These are phyloP conservation scores for Pythium volutum DNA, from an alignment of 352 stramenopile species.

Conservation along the genomic window DNA sequence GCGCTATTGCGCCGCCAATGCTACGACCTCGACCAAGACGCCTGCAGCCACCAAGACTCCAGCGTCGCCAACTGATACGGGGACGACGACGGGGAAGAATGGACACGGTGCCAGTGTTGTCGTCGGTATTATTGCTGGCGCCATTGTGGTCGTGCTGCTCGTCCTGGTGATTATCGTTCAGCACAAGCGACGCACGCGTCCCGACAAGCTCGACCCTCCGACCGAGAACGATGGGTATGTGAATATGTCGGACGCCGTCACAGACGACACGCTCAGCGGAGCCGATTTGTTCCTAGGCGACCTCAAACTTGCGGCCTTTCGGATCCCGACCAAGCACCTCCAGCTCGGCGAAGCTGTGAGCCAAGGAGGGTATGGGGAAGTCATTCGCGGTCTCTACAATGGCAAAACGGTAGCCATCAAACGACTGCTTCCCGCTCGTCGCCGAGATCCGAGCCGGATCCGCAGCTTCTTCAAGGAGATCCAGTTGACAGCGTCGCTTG, in stretches of 20 bases:
- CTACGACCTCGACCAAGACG: background rate
- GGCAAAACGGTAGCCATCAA: background rate
- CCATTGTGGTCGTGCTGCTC: background rate
- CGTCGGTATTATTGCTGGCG: background rate
- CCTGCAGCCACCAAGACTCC: too few species aligned
- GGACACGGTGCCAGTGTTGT: too few species aligned
- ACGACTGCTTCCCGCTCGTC: background rate
- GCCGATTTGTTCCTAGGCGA: background rate
- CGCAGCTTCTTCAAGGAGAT: conserved; percentile 25
- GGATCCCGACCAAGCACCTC: background rate
- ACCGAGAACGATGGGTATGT: background rate
- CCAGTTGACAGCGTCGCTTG: conserved; percentile 26
- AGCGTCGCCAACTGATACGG: background rate
- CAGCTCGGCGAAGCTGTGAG: background rate
- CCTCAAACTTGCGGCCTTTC: background rate
- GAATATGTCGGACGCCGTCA: background rate
- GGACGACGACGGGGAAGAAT: background rate
- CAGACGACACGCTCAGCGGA: background rate
- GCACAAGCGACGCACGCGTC: background rate
- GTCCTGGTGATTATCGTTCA: background rate
- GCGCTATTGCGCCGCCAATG: too few species aligned
- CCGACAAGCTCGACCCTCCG: background rate
- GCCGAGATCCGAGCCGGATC: background rate
- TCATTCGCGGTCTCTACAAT: conserved; percentile 4
- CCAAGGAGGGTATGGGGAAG: background rate